These are phyloP conservation scores for Acer yangbiense DNA, from an alignment of 345 rosid genomes.

Conservation along the genomic window DNA sequence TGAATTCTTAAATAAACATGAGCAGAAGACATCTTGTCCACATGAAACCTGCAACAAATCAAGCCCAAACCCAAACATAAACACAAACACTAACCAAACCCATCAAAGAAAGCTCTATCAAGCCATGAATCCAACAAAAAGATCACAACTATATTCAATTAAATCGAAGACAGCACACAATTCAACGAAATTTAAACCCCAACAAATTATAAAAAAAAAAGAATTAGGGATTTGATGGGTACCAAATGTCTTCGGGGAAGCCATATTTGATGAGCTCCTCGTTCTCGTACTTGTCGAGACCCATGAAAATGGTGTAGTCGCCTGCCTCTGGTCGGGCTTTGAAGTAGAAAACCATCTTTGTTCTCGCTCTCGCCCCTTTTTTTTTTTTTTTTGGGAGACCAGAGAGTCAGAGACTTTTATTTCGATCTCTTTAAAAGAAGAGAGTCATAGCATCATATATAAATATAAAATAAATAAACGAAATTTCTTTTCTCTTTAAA, in stretches of 20 bases:
- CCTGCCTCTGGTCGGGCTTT: conserved; percentile 94
- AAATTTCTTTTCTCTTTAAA: neutral
- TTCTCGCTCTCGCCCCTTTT: neutral
- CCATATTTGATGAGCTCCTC: conserved; percentile 99
- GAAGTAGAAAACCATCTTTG: conserved; percentile 84
- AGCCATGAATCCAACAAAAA: neutral
- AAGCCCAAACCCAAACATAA: neutral
- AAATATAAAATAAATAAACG: neutral
- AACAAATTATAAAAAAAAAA: too few species aligned
- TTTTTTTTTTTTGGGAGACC: neutral
- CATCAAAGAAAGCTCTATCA: neutral
- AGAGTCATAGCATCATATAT: too few species aligned
- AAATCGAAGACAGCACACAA: neutral
- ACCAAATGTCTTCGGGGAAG: conserved; percentile 98
- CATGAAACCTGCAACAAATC: conserved; percentile 78
- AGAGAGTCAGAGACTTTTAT: neutral
- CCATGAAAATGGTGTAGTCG: conserved; percentile 98
- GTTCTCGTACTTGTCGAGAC: conserved; percentile 98
- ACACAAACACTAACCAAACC: too few species aligned
- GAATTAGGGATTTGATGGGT: neutral
- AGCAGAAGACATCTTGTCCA: conserved; percentile 98
- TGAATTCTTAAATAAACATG: conserved; percentile 94
- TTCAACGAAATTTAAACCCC: neutral
- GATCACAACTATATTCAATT: neutral
- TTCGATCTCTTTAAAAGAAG: neutral